These are phyloP conservation scores for Solanum hybrid DNA, from an alignment of 305 asterid species.

Conservation along the genomic window DNA sequence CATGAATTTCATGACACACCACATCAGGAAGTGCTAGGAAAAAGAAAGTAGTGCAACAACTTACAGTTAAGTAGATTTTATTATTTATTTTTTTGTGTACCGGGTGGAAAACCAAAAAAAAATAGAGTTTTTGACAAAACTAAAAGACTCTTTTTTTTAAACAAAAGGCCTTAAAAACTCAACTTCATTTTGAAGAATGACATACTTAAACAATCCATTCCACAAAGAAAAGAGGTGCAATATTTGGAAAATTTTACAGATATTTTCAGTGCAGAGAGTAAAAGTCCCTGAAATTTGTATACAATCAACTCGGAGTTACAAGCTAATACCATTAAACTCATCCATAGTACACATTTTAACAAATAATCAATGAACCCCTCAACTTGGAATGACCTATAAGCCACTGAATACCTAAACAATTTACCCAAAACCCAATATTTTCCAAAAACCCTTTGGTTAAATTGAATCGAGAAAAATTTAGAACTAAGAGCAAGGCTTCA, in stretches of 20 bases:
- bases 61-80: background rate
- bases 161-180: background rate
- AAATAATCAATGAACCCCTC: background rate
- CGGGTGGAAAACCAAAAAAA: background rate
- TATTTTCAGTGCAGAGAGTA: background rate
- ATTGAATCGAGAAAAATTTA: background rate
- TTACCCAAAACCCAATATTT: background rate
- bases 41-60: background rate
- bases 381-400: background rate
- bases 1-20: background rate
- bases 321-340: background rate
- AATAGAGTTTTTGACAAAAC: background rate
- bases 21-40: background rate
- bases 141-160: background rate
- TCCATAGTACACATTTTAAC: background rate
- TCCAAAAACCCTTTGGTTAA: background rate
- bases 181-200: background rate
- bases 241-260: background rate
- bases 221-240: background rate
- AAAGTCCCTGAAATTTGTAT: background rate
- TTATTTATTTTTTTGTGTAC: background rate
- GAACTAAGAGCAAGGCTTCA: background rate
- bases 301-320: background rate
- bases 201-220: background rate
- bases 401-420: background rate